A percentile compares a stretch with the other conserved stretches of the same genome.
Conservation (phyloP, 2,329 filamentous ascomycete species). For the Anisogramma anomala region DNA sequence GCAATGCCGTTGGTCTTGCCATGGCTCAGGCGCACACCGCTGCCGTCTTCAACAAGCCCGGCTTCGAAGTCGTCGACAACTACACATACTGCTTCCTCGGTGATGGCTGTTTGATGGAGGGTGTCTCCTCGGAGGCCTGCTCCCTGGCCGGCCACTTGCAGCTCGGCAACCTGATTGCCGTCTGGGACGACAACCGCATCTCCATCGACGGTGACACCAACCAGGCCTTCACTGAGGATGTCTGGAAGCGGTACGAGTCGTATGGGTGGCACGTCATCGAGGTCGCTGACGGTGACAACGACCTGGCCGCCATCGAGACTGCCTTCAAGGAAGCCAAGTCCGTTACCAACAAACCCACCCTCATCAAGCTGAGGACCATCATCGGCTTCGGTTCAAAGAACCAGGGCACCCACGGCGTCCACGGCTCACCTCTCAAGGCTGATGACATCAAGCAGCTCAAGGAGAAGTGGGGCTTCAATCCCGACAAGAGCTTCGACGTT, state of each 20-base stretch:
- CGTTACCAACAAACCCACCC: conserved; percentile 89
- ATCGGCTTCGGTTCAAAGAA: conserved; percentile 93
- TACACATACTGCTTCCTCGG: conserved; percentile 95
- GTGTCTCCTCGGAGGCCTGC: conserved; percentile 84
- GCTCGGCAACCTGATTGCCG: conserved; percentile 90
- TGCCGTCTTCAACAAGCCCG: conserved; percentile 92
- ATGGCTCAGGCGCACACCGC: conserved; percentile 89
- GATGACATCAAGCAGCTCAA: conserved; percentile 93
- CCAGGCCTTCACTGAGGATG: conserved; percentile 93
- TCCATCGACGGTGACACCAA: conserved; percentile 91
- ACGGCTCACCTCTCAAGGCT: conserved; percentile 89
- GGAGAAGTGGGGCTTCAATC: conserved; percentile 91
- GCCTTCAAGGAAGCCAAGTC: conserved; percentile 77
- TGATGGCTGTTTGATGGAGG: conserved; percentile 98
- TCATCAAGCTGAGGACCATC: conserved; percentile 95
- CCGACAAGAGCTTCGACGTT: conserved; percentile 82
- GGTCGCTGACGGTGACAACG: conserved; percentile 79
- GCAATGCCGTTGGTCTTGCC: conserved; percentile 94
- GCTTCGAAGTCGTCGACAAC: conserved; percentile 85
- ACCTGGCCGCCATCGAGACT: conserved; percentile 76
- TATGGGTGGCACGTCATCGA: conserved; percentile 90
- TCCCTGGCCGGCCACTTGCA: conserved; percentile 92
- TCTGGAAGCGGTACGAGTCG: conserved; percentile 84
- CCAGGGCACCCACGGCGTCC: conserved; percentile 88
- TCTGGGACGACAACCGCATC: conserved; percentile 99